Percentiles rank a stretch among this genome's conserved stretches.
Evolutionary conservation across 108 stramenopile genomes (phyloP).

Genomic region (Seminavis robusta): DNA sequence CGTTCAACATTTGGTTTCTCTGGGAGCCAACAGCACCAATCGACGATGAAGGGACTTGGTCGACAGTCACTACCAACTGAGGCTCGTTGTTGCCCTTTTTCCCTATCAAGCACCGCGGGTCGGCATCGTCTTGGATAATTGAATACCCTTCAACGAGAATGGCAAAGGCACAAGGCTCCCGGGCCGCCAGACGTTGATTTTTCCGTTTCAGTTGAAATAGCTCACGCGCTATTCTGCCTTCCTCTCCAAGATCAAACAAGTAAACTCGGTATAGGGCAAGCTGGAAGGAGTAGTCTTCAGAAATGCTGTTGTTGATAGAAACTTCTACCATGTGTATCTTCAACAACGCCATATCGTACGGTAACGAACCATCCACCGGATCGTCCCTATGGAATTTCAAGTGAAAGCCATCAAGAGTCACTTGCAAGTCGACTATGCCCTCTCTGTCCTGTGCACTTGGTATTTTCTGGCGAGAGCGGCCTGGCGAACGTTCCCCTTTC

Average conservation of each 20-base stretch:
- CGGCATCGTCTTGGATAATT: slow-evolving; percentile 8
- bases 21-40: slow-evolving; percentile 1
- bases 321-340: slow-evolving; percentile 31
- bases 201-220: slow-evolving; percentile 18
- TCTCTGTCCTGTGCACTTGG: no score
- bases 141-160: slow-evolving; percentile 54
- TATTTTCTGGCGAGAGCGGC: no score
- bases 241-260: slow-evolving; percentile 59
- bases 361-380: slow-evolving; percentile 24
- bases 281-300: slow-evolving; percentile 27
- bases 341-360: slow-evolving; percentile 47
- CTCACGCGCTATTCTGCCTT: slow-evolving; percentile 41
- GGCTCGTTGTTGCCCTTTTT: slow-evolving; percentile 19
- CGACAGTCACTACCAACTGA: slow-evolving; percentile 38
- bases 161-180: slow-evolving; percentile 44
- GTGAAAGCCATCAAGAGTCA: slow-evolving; percentile 39
- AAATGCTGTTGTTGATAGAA: not conserved
- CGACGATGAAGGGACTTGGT: slow-evolving; percentile 25
- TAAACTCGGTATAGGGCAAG: slow-evolving; percentile 42
- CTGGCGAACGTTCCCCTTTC: no score
- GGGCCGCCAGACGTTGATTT: slow-evolving; percentile 10
- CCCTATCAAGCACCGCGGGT: slow-evolving; percentile 4
- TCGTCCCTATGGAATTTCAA: slow-evolving; percentile 54
- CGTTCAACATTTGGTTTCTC: slow-evolving; percentile 8
- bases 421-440: slow-evolving; percentile 30